These are phyloP conservation scores for Thermochaetoides thermophila DNA, from an alignment of 495 filamentous ascomycete genomes.

Conservation along the genomic window DNA sequence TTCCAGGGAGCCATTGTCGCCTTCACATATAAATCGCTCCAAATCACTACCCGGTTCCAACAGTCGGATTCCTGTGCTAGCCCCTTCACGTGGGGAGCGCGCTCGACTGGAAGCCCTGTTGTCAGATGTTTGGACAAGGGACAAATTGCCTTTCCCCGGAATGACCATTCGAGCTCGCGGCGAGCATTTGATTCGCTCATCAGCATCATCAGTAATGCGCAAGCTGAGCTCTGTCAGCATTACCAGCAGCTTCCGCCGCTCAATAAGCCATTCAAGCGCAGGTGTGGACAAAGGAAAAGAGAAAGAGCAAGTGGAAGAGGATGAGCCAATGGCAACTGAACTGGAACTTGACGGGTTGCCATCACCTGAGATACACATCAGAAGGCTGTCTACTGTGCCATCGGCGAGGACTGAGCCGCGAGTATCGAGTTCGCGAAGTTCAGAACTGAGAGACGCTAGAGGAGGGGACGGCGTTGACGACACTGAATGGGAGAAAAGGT, in stretches of 20 bases:
- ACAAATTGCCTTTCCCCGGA: constrained; percentile 72
- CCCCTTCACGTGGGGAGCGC: constrained; percentile 59
- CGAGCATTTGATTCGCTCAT: constrained; percentile 50
- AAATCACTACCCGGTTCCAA: constrained; percentile 54
- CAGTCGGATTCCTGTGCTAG: constrained; percentile 42
- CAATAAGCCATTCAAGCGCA: constrained; percentile 19
- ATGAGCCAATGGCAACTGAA: too few relatives aligned
- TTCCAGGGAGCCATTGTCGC: constrained; percentile 35
- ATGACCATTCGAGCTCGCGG: constrained; percentile 51
- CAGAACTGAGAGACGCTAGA: too few relatives aligned
- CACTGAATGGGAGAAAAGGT: too few relatives aligned
- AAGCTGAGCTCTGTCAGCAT: constrained; percentile 66
- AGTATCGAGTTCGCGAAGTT: too few relatives aligned
- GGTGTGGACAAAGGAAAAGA: constrained; percentile 7
- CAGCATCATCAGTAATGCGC: constrained; percentile 66
- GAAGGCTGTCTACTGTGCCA: too few relatives aligned
- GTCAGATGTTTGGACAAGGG: constrained; percentile 70
- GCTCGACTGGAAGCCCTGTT: constrained; percentile 62
- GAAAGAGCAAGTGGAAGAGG: too few relatives aligned
- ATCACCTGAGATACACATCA: too few relatives aligned
- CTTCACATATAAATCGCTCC: constrained; percentile 47
- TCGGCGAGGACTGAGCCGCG: too few relatives aligned
- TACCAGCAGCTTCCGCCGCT: constrained; percentile 47
- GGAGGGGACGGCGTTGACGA: too few relatives aligned
- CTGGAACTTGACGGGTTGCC: too few relatives aligned